A percentile compares a stretch with the other conserved stretches of the same genome.
These are phyloP conservation scores for Venturia pyrina DNA, from an alignment of 2,329 filamentous ascomycete species.

Conservation along the genomic window DNA sequence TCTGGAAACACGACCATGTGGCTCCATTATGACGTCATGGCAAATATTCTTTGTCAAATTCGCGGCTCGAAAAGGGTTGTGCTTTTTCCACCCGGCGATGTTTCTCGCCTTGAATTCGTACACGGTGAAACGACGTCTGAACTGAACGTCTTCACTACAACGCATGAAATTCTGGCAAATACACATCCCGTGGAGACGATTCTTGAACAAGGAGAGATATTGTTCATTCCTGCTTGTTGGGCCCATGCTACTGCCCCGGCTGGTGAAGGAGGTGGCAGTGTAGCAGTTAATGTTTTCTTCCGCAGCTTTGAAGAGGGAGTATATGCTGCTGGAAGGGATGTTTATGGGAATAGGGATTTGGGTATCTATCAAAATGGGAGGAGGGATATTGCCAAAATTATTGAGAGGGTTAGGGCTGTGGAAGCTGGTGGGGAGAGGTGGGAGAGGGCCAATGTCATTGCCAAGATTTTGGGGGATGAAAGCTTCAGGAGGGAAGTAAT, in stretches of 20 bases:
- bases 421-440: neutral
- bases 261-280: constrained; percentile 36
- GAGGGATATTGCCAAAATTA: constrained; percentile 1
- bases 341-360: constrained; percentile 81
- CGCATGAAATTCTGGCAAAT: neutral
- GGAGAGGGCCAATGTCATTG: neutral
- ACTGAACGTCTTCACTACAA: constrained; percentile 53
- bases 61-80: constrained; percentile 61
- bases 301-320: constrained; percentile 50
- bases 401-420: neutral
- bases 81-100: constrained; percentile 70
- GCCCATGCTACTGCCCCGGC: constrained; percentile 58
- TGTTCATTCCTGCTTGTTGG: constrained; percentile 79
- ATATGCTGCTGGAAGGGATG: constrained; percentile 67
- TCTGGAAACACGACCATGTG: constrained; percentile 77
- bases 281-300: constrained; percentile 89
- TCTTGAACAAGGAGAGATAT: constrained; percentile 60
- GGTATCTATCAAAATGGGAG: constrained; percentile 76
- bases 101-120: constrained; percentile 57
- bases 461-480: neutral
- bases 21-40: constrained; percentile 88
- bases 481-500: neutral
- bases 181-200: constrained; percentile 38
- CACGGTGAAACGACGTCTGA: constrained; percentile 74
- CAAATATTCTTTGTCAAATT: constrained; percentile 77